These are phyloP conservation scores for Turritis glabra DNA, from an alignment of 345 rosid genomes.

Conservation along the genomic window DNA sequence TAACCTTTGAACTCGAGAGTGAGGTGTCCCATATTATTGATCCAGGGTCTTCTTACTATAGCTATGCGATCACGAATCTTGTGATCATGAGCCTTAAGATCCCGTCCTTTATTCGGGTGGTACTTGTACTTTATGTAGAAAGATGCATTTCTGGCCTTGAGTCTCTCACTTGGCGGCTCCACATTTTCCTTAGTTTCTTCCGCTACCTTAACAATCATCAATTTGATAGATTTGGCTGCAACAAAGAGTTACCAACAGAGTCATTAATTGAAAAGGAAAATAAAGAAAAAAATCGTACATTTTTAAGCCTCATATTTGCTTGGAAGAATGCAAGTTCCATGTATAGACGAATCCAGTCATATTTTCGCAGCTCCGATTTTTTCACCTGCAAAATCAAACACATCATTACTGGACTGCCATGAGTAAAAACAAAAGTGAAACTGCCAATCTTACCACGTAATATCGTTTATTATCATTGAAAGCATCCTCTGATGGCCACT, in stretches of 20 bases:
- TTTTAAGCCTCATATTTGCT: not conserved
- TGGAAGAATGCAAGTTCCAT: conserved; percentile 7
- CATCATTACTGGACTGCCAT: not conserved
- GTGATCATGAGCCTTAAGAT: not conserved
- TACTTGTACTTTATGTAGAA: not conserved
- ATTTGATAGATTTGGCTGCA: conserved; percentile 9
- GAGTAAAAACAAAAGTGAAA: not conserved
- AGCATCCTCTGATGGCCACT: conserved; percentile 9
- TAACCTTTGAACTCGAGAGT: not conserved
- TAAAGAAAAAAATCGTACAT: not conserved
- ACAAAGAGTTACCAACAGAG: not conserved
- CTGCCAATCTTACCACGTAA: not conserved
- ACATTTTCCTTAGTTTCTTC: not conserved
- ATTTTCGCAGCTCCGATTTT: not conserved
- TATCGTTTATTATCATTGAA: not conserved
- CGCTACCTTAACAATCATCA: not conserved
- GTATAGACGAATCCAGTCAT: conserved; percentile 23
- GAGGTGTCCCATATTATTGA: not conserved
- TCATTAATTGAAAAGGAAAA: not conserved
- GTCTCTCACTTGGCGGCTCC: not conserved
- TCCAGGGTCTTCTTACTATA: not conserved
- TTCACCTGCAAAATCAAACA: not conserved
- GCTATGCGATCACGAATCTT: not conserved
- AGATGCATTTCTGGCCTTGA: not conserved
- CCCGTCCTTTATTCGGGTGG: not conserved